Base-by-base conservation (phyloP, 257 asterid genomes). In the Scutellaria baicalensis region DNA sequence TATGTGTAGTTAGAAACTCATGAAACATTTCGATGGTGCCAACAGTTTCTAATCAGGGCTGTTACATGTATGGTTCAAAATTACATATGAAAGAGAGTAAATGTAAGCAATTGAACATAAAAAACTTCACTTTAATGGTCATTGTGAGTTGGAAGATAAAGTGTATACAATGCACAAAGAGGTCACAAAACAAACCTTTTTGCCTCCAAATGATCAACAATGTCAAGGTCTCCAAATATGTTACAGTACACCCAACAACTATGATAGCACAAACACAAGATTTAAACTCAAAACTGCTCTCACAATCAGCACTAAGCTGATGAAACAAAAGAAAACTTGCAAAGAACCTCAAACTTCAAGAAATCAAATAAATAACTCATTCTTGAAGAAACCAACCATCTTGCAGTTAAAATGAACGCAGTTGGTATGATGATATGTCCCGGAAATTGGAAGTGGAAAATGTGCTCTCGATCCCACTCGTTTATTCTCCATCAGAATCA, bases 371-470 rank as follows among this genome's bases (percentile, higher is more conserved):
- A 79, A 86, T 60, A 79, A 79, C 84, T 65, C 79, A 77, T 80
- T 84, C 91, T 83, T 83, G 81, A 84, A 82, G 85, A 50, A 82
- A 76, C 74, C 71, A 73, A 52, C 75, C 80, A 66, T 64, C 75
- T 58, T 72, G 68, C 84, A 27, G 33, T 27, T 27, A 27, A 27
- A 27, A 27, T 27, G 33, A 27, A 27, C 33, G 33, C 59, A 71
- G 61, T 71, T 64, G 6, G 62, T 69, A 38, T 40, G 45, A 8
- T 7, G 45, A 40, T 7, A 40, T 1, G 45, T 40, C 45, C 11
- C 45, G 3, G 2, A 40, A 40, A 40, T 52, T 27, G 33, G 33
- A 27, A 27, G 5, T 27, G 33, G 33, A 27, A 27, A 27, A 27
- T 27, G 33, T 27, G 2, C 33, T 27, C 5, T 27, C 4, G 33